Base-by-base conservation (phyloP, 306 rosid species). In the Astragalus membranaceus region DNA sequence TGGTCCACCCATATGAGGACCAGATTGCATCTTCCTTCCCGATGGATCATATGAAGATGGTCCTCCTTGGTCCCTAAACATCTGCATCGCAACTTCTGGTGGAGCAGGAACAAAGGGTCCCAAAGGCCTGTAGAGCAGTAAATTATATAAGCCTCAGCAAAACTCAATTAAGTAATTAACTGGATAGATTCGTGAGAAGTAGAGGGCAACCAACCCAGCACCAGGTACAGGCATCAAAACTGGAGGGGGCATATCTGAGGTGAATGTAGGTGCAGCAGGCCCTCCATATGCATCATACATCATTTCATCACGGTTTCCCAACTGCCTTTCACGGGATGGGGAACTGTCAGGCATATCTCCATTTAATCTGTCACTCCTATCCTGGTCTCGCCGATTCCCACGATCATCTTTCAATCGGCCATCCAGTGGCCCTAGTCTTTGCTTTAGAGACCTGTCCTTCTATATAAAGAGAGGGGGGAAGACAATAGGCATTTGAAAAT, bases 81-180 rank as follows among this genome's bases (percentile, higher is more conserved):
- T 91, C 78, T 88, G 95, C 99, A 91, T 95, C 37, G 99, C 99
- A 79, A 94, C 97, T 76, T 95, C 99, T 75, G 99, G 99, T 36
- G 99, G 99, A 74, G 99, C 99, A 79, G 99, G 99, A 63, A 95
- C 99, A 67, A 95, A 95, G 37, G 99, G 99, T 72, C 99, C 99
- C 68, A 95, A 74, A 54, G 99, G 99, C 72, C 99, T 95, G 85
- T 56, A 81, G 36, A 53, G 36, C 50, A 64, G 63, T 39, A 75
- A 63, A 67, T 54, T n/a, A 53, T 20, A 32, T 80, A 32, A 84
- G 75, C 43, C 48, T 44, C 36, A 35, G 73, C 57, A 36, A 37
- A 69, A 61, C 32, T 35, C 13, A 61, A 55, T 9, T 10, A 10
- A 35, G 20, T 12, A 68, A 72, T 8, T 30, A 69, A 37, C 15